These are phyloP conservation scores for Eucalyptus cloeziana DNA, from an alignment of 345 rosid genomes.

Conservation along the genomic window DNA sequence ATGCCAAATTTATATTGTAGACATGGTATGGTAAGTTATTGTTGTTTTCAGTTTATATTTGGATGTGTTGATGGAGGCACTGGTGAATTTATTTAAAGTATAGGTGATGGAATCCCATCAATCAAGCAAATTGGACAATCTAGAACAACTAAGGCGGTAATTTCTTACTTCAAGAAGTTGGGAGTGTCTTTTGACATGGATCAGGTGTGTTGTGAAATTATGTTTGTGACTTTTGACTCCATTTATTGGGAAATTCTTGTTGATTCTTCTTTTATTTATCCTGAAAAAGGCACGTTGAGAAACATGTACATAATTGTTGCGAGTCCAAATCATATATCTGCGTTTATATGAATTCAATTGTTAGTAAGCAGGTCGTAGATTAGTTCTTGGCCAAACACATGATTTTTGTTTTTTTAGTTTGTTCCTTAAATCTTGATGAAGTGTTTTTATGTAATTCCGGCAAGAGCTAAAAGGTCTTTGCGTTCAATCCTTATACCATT, in stretches of 20 bases:
- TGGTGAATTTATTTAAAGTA: background rate
- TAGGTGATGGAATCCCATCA: conserved; percentile 98
- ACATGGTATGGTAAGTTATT: background rate
- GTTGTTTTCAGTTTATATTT: background rate
- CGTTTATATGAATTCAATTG: too few relatives aligned
- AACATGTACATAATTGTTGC: too few relatives aligned
- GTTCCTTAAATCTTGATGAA: too few relatives aligned
- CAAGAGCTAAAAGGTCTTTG: too few relatives aligned
- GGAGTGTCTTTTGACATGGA: conserved; percentile 78
- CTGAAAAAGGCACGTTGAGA: too few relatives aligned
- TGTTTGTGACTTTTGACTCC: background rate
- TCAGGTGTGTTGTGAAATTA: conserved; percentile 28
- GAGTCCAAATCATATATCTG: too few relatives aligned
- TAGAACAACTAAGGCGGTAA: conserved; percentile 90
- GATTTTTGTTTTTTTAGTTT: too few relatives aligned
- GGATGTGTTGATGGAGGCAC: background rate
- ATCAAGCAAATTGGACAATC: conserved; percentile 80
- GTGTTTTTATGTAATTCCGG: too few relatives aligned
- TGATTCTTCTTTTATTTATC: background rate
- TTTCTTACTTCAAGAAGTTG: conserved; percentile 83
- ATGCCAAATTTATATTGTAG: background rate
- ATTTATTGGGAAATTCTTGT: background rate
- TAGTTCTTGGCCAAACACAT: too few relatives aligned
- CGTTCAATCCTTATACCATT: too few relatives aligned
- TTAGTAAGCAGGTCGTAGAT: too few relatives aligned